Evolutionary conservation across 2,329 filamentous ascomycete species (phyloP).

Genomic region (Chaetomium sp.): DNA sequence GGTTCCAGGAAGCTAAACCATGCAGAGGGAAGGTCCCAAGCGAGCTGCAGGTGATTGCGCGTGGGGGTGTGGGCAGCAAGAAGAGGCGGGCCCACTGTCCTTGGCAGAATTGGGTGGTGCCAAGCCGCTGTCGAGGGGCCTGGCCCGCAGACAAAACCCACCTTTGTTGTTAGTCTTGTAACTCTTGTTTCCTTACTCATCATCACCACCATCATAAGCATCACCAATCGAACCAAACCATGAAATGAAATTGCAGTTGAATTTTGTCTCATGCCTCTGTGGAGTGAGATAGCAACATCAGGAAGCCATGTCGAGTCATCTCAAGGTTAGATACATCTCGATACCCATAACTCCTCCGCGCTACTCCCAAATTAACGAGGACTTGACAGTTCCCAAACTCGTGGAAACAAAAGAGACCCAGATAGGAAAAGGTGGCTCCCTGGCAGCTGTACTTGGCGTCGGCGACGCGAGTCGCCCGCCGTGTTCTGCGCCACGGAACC

Average conservation of each 20-base stretch:
- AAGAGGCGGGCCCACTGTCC: neutral
- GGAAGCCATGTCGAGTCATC: constrained; percentile 18
- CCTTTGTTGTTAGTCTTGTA: neutral
- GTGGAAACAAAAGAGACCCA: constrained; percentile 17
- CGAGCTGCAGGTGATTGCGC: constrained; percentile 6
- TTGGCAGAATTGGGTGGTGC: constrained; percentile 5
- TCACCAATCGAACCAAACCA: neutral
- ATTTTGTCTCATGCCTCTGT: constrained; percentile 15
- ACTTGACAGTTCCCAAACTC: constrained; percentile 18
- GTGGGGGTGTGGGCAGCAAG: constrained; percentile 17
- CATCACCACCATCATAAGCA: constrained; percentile 3
- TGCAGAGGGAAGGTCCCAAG: neutral
- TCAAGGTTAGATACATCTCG: constrained; percentile 24
- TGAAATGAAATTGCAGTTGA: neutral
- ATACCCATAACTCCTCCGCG: constrained; percentile 18
- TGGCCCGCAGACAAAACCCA: neutral
- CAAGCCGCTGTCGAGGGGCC: neutral
- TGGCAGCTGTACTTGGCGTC: neutral
- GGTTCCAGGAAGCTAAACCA: constrained; percentile 22
- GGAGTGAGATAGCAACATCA: constrained; percentile 19
- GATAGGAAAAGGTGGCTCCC: constrained; percentile 6
- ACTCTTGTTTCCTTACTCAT: neutral
- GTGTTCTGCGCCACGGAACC: constrained; percentile 1
- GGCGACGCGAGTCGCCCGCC: neutral
- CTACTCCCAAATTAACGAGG: constrained; percentile 23